Evolutionary conservation across 164 flowering plant genomes (phyloP), one percentile per base, ranked within the genome.

Genomic region (Buxus sempervirens): DNA sequence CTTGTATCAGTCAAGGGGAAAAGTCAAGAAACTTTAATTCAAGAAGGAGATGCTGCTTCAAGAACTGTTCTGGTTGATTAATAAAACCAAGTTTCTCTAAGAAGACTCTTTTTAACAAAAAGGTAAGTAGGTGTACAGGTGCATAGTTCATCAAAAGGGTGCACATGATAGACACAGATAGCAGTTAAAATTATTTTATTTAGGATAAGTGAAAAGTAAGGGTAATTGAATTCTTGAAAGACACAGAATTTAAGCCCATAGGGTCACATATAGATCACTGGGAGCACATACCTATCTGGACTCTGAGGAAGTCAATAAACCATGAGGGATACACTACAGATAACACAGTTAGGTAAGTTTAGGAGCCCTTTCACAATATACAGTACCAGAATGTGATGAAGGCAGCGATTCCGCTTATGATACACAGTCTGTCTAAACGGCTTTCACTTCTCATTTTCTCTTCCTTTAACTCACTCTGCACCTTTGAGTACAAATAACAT

Each of bases 401-500:
- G 0, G 87, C 93, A 48, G 85, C 85, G 63, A 93, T 89, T 57
- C 96, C 93, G 48, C 92, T 84, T 20, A 93, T 58, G 49, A 93
- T 87, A 66, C 88, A 91, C 6, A 86, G 73, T 54, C 82, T 82
- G 65, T 93, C 98, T 63, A 86, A 73, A 79, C 94, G 78, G 82
- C 76, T 91, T 70, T 93, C 98, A n/a, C 76, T 84, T 75, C 96
- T 82, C 89, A 90, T 84, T 84, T 90, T 93, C 84, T 86, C 92
- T 81, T 93, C 96, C 73, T 83, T 89, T 32, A 93, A 71, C 75
- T 90, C 91, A 41, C 76, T 89, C 70, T 86, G 92, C 53, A 81
- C 89, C 76, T 85, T 88, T 0, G 97, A 87, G 79, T 88, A 93
- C 76, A 83, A 57, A 60, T 77, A 85, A 65, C 92, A 89, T 7